Base-by-base conservation (phyloP, 768 basidiomycete genomes). In the Hemileccinum impolitum region DNA sequence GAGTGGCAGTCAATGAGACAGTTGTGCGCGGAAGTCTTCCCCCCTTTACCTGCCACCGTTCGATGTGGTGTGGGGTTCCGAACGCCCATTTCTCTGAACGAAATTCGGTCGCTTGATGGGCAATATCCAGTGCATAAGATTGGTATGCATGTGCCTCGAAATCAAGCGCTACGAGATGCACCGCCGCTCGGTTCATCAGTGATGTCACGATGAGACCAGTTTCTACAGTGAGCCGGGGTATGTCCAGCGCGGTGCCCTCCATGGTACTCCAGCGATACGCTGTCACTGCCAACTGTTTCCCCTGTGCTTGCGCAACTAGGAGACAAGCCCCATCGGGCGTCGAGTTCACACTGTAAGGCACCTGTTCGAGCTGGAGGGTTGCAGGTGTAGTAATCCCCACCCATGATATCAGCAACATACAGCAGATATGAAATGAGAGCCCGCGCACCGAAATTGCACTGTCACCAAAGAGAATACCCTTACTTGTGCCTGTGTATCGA, bases 291-390 rank as follows among this genome's bases (percentile, higher is more conserved):
- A 62, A 18, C 41, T 39, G 43, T 32, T 4, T 50, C 26, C 23
- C 53, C 25, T 56, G 43, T 1, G 44, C 42, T 35, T 71, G 65
- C 6, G 68, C 53, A 2, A 70, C 60, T 19, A 82, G 31, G 17
- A 83, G 57, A 53, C 80, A 82, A 18, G 81, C 69, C 0, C 78
- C 80, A 53, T 82, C 81, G 0, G 81, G 79, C 0, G 81, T 73
- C 2, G 79, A 73, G 56, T 66, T n/a, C 53, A 60, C 14, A 43
- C 51, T 50, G 15, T 45, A 32, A 0, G 78, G 77, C 3, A 60
- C 40, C 14, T 56, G 51, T 0, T 62, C 52, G 6, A 82, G 63
- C 14, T 71, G 62, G 5, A 81, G 54, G 0, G 72, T 65, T 0
- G 79, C 75, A 11, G 78, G 75, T 21, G 80, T 81, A n/a, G 5